These are phyloP conservation scores for Cystobasidium sp. DNA, from an alignment of 1,284 basidiomycete species.

Conservation along the genomic window DNA sequence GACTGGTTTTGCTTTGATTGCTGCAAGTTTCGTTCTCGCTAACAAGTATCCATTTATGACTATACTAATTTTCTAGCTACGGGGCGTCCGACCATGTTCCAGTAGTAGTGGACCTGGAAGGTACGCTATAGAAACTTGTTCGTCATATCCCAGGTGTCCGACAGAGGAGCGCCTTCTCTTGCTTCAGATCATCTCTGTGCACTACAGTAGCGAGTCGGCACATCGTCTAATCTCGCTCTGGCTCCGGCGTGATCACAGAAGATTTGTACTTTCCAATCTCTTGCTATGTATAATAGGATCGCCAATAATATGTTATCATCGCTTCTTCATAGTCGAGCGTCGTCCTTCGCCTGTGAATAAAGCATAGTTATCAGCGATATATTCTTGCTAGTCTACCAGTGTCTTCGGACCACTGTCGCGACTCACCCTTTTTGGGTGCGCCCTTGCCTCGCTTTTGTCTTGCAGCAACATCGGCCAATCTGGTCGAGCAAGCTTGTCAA, in stretches of 20 bases:
- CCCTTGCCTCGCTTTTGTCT: constrained; percentile 44
- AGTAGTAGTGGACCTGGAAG: constrained; percentile 50
- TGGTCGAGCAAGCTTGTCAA: constrained; percentile 5
- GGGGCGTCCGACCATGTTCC: constrained; percentile 52
- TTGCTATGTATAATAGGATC: neutral
- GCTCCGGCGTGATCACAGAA: constrained; percentile 22
- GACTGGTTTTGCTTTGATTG: neutral
- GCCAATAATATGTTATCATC: neutral
- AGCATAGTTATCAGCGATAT: neutral
- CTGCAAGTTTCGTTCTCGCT: neutral
- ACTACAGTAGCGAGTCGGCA: too few species aligned
- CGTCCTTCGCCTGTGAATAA: constrained; percentile 33
- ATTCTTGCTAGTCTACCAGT: neutral
- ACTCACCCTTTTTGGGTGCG: constrained; percentile 34
- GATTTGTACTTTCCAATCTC: neutral
- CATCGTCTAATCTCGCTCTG: neutral
- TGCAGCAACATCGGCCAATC: constrained; percentile 31
- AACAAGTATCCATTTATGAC: neutral
- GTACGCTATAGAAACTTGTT: constrained; percentile 44
- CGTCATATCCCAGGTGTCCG: neutral
- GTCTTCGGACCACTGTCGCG: neutral
- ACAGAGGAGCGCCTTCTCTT: too few species aligned
- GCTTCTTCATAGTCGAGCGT: constrained; percentile 41
- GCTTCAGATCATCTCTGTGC: too few species aligned
- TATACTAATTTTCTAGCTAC: constrained; percentile 11